These are phyloP conservation scores for Condylostoma magnum DNA, from an alignment of 169 alveolate genomes.

Conservation along the genomic window DNA sequence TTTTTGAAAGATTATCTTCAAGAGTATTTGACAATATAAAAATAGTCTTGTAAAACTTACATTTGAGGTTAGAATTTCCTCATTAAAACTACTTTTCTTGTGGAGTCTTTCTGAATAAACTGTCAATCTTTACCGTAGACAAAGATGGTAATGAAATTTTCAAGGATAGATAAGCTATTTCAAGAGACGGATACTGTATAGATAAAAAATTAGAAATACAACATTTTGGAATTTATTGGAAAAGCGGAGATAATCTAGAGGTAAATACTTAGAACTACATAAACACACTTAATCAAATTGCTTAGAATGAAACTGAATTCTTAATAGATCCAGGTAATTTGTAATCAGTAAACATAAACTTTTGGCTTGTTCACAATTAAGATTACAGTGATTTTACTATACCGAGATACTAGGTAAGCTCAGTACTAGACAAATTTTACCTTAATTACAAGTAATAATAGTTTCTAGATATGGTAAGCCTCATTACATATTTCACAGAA, in stretches of 20 bases:
- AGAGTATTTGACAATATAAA: conserved; percentile 18
- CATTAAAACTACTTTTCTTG: neutral
- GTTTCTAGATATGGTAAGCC: conserved; percentile 16
- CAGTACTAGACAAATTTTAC: neutral
- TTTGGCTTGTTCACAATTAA: neutral
- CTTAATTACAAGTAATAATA: neutral
- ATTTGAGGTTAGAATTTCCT: neutral
- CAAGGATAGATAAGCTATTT: neutral
- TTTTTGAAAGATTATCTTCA: conserved; percentile 17
- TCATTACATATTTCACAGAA: conserved; percentile 6
- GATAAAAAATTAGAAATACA: neutral
- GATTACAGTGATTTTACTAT: neutral
- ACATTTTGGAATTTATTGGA: conserved; percentile 3
- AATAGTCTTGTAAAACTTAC: conserved; percentile 2
- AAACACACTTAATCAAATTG: neutral
- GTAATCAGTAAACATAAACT: neutral
- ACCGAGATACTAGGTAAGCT: neutral
- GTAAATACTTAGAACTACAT: neutral
- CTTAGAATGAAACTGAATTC: neutral
- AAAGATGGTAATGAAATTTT: neutral
- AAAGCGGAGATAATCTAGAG: neutral
- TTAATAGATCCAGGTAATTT: neutral
- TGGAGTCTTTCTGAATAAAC: conserved; percentile 13
- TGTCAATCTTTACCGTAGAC: conserved; percentile 14
- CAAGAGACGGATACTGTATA: neutral